phyloP scores from a whole-genome alignment of 106 monocot genomes.

The Triglochin maritima region DNA sequence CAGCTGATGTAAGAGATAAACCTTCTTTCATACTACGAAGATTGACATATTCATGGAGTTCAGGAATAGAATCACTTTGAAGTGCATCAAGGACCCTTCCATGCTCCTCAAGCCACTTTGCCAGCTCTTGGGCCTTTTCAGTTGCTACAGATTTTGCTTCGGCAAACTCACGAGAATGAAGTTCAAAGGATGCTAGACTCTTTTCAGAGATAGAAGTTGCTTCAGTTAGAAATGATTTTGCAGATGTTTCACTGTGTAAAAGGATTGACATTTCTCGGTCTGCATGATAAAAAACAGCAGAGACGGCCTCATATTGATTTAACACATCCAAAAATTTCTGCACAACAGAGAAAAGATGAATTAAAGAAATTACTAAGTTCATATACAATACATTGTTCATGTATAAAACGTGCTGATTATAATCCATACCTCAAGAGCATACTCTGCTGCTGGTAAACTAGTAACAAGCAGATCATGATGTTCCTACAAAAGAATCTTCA shows the following conservation, averaged over 20 bases:
- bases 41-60: slow-evolving; percentile 27
- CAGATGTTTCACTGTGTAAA: slow-evolving; percentile 67
- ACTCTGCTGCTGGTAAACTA: slow-evolving; percentile 63
- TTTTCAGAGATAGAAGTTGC: slow-evolving; percentile 58
- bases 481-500: slow-evolving; percentile 38
- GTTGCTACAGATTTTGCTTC: slow-evolving; percentile 59
- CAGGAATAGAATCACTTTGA: slow-evolving; percentile 44
- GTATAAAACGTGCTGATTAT: neutral
- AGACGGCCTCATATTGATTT: slow-evolving; percentile 59
- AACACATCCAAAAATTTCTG: slow-evolving; percentile 70
- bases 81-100: slow-evolving; percentile 66
- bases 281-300: slow-evolving; percentile 51
- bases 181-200: slow-evolving; percentile 55
- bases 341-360: slow-evolving; percentile 6
- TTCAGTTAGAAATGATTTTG: slow-evolving; percentile 70
- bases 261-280: slow-evolving; percentile 81
- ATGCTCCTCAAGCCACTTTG: slow-evolving; percentile 83
- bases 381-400: neutral
- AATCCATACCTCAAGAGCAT: slow-evolving; percentile 53
- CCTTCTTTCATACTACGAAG: slow-evolving; percentile 45
- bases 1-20: slow-evolving; percentile 72
- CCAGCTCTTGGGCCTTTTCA: slow-evolving; percentile 65
- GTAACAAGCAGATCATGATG: slow-evolving; percentile 88
- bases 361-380: neutral
- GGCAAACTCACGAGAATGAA: slow-evolving; percentile 62